Evolutionary conservation across 495 filamentous ascomycete genomes (phyloP).

Genomic region (Aspergillus bertholletiae): DNA sequence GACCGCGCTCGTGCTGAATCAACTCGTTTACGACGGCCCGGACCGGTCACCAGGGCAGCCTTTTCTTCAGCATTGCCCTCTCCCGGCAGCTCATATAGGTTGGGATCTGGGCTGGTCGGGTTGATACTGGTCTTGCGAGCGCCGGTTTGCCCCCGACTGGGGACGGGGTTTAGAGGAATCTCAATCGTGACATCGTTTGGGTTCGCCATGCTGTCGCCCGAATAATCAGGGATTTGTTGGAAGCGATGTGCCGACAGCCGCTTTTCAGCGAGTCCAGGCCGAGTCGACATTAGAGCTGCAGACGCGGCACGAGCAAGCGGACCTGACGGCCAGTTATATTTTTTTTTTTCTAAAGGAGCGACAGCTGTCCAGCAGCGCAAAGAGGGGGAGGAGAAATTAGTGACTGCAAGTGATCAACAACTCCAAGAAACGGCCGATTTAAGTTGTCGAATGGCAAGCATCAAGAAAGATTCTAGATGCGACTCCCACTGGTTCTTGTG

Average conservation of each 20-base stretch:
- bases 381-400: not conserved
- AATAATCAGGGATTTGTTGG: slow-evolving; percentile 41
- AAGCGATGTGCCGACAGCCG: slow-evolving; percentile 44
- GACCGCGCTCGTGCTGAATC: slow-evolving; percentile 42
- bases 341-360: slow-evolving; percentile 2
- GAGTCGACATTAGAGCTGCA: slow-evolving; percentile 28
- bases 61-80: slow-evolving; percentile 38
- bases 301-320: not conserved
- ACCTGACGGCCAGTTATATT: not conserved
- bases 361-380: slow-evolving; percentile 7
- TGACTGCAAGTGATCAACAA: not conserved
- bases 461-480: not conserved
- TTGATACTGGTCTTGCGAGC: slow-evolving; percentile 37
- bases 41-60: slow-evolving; percentile 48
- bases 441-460: not conserved
- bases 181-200: slow-evolving; percentile 58
- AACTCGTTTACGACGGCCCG: slow-evolving; percentile 51
- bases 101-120: slow-evolving; percentile 12
- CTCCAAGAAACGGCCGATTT: not conserved
- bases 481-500: not conserved
- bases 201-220: slow-evolving; percentile 38
- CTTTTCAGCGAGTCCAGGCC: slow-evolving; percentile 33
- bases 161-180: slow-evolving; percentile 49
- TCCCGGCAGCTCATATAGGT: slow-evolving; percentile 14
- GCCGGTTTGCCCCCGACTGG: slow-evolving; percentile 41